Evolutionary conservation across 2,329 filamentous ascomycete species (phyloP).

Genomic region (Trichoderma sp.): DNA sequence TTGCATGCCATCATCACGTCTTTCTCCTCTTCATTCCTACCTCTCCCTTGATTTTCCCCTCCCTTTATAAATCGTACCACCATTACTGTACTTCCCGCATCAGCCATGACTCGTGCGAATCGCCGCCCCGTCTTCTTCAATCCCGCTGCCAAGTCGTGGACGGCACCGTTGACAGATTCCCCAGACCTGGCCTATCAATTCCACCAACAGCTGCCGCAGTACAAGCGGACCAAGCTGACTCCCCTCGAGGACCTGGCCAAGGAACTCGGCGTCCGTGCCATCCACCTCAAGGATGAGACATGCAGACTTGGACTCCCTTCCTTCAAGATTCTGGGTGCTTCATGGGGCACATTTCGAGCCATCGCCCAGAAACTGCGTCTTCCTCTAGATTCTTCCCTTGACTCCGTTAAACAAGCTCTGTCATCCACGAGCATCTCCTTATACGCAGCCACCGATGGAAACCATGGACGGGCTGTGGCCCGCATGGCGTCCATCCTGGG

Average conservation of each 20-base stretch:
- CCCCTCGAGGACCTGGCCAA: slow-evolving; percentile 57
- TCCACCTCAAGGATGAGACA: slow-evolving; percentile 74
- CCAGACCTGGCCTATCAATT: slow-evolving; percentile 27
- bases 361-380: slow-evolving; percentile 52
- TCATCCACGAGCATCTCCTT: slow-evolving; percentile 46
- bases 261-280: slow-evolving; percentile 58
- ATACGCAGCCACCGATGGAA: slow-evolving; percentile 73
- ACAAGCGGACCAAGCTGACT: slow-evolving; percentile 54
- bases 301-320: slow-evolving; percentile 69
- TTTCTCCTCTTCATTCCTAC: background rate
- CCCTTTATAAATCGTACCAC: background rate
- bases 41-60: background rate
- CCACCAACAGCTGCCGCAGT: slow-evolving; percentile 44
- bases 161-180: slow-evolving; percentile 2
- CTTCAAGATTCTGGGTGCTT: slow-evolving; percentile 81
- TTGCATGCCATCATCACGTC: background rate
- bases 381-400: slow-evolving; percentile 47
- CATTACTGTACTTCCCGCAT: slow-evolving; percentile 19
- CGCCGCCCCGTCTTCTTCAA: slow-evolving; percentile 31
- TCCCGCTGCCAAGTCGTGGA: slow-evolving; percentile 28
- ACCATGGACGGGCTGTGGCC: slow-evolving; percentile 74
- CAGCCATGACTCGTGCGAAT: slow-evolving; percentile 7
- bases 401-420: slow-evolving; percentile 46
- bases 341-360: slow-evolving; percentile 69
- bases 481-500: slow-evolving; percentile 66